Evolutionary conservation across 2,329 filamentous ascomycete species (phyloP), one percentile per base, ranked within the genome.

Genomic region (Alternaria sp.): DNA sequence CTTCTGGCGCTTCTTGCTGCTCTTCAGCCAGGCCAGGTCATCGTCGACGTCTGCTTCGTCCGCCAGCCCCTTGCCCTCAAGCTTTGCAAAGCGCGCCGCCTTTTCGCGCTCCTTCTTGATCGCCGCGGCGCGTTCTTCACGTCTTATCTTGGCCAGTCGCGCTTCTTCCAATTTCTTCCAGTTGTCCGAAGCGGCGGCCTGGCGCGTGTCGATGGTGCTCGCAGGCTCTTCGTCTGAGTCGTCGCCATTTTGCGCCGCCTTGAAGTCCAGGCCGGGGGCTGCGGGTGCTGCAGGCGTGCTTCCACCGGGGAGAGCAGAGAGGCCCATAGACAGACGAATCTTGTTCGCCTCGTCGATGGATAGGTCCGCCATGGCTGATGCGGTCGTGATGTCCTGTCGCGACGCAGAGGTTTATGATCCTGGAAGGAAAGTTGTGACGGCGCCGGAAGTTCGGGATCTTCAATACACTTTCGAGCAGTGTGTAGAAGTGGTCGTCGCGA

Each of bases 1-100:
- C 86, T 93, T 97, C 79, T 97, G 93, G 55, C 94, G 87, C 84
- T 97, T 98, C 86, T 97, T 98, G 79, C 95, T 91, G 63, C 90
- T 90, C 71, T 91, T 88, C 64, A 99, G 80, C 96, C 96, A 99
- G 2, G 91, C 86, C 77, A 92, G 92, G 13, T 95, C 92, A 78
- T 97, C 93, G 25, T 91, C 71, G 4, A 83, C 87, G 6, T 84
- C 87, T 3, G 87, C 89, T 47, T 90, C 90, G 36, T 98, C 96
- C 51, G 92, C 96, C 3, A 99, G 83, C 1, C 94, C 91, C 76
- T 91, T 90, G 62, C 96, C 96, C 75, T 96, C 89, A 11, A 99
- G 83, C 66, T 91, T 87, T 13, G 89, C 85, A 74, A 90, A 87
- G 57, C 93, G 89, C 79, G 93, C 91, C 4, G 92, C 93, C 61